Conservation (phyloP, 768 basidiomycete genomes). For the Rhodocollybia butyracea region DNA sequence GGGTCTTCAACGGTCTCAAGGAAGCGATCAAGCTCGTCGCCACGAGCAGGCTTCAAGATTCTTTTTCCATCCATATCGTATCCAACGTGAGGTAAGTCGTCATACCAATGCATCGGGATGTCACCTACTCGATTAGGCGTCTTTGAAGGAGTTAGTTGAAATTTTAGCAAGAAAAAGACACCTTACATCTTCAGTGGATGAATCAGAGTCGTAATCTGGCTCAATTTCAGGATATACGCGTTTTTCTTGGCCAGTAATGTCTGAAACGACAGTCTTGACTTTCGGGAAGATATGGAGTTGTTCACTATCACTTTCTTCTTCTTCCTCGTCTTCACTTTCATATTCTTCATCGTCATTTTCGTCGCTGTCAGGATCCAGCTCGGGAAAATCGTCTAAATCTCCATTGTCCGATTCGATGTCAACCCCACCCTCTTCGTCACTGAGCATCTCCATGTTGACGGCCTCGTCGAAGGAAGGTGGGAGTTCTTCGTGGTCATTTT, state of each 20-base stretch:
- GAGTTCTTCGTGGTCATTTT: conserved; percentile 37
- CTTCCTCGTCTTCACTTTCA: conserved; percentile 39
- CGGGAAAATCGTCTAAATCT: conserved; percentile 72
- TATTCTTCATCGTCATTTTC: conserved; percentile 29
- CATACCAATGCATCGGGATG: conserved; percentile 98
- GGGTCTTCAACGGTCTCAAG: conserved; percentile 91
- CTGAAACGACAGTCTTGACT: conserved; percentile 66
- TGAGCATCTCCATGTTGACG: conserved; percentile 65
- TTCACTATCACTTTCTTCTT: conserved; percentile 33
- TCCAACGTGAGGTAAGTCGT: conserved; percentile 98
- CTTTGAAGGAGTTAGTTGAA: conserved; percentile 41
- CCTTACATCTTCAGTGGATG: conserved; percentile 87
- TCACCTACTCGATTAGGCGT: conserved; percentile 93
- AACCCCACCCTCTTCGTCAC: conserved; percentile 62
- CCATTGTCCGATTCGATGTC: conserved; percentile 51
- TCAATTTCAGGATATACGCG: conserved; percentile 86
- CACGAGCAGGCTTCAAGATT: conserved; percentile 89
- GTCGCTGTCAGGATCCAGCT: conserved; percentile 56
- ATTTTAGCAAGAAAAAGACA: conserved; percentile 8
- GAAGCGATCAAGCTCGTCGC: conserved; percentile 97
- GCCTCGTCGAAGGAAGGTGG: conserved; percentile 30
- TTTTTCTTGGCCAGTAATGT: conserved; percentile 83
- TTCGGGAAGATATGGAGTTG: conserved; percentile 57
- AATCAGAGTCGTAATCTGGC: conserved; percentile 88
- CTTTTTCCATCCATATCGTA: conserved; percentile 95